Conservation (phyloP, 805 yeast genomes). For the Saccharomycopsis javanensis region DNA sequence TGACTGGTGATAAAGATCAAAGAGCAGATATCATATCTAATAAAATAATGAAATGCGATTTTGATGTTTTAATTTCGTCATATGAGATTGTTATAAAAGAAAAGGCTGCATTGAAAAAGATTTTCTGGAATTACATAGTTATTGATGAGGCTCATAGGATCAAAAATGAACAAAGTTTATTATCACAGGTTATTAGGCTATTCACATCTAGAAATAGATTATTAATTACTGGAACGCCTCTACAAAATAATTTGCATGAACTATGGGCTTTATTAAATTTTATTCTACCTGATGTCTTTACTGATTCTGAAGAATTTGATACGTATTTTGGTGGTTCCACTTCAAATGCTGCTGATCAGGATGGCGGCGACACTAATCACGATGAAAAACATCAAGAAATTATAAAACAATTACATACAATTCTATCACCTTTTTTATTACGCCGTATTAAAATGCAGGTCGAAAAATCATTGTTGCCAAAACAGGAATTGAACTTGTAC, state of each 20-base stretch:
- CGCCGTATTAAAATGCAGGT: slow-evolving; percentile 75
- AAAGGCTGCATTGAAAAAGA: slow-evolving; percentile 53
- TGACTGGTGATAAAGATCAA: slow-evolving; percentile 68
- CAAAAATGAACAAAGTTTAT: slow-evolving; percentile 63
- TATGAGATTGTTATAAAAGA: slow-evolving; percentile 73
- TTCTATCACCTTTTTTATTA: slow-evolving; percentile 61
- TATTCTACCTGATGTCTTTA: slow-evolving; percentile 68
- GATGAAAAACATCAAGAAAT: slow-evolving; percentile 33
- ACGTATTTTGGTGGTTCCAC: slow-evolving; percentile 49
- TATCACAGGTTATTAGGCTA: slow-evolving; percentile 66
- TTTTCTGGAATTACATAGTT: slow-evolving; percentile 67
- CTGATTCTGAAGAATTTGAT: slow-evolving; percentile 64
- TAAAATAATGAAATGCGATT: slow-evolving; percentile 46
- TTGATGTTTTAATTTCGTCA: slow-evolving; percentile 63
- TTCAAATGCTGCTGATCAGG: slow-evolving; percentile 31
- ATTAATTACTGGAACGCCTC: slow-evolving; percentile 73
- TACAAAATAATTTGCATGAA: slow-evolving; percentile 72
- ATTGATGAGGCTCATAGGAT: slow-evolving; percentile 82
- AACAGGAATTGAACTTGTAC: slow-evolving; percentile 63
- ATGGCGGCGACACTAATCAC: slow-evolving; percentile 17
- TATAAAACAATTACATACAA: slow-evolving; percentile 63
- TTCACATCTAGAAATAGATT: slow-evolving; percentile 62
- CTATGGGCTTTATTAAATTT: slow-evolving; percentile 75
- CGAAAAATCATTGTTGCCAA: slow-evolving; percentile 69
- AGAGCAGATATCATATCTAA: slow-evolving; percentile 45